Evolutionary conservation across 169 alveolate genomes (phyloP), one percentile per base, ranked within the genome.

Genomic region (Plasmodium vinckei): DNA sequence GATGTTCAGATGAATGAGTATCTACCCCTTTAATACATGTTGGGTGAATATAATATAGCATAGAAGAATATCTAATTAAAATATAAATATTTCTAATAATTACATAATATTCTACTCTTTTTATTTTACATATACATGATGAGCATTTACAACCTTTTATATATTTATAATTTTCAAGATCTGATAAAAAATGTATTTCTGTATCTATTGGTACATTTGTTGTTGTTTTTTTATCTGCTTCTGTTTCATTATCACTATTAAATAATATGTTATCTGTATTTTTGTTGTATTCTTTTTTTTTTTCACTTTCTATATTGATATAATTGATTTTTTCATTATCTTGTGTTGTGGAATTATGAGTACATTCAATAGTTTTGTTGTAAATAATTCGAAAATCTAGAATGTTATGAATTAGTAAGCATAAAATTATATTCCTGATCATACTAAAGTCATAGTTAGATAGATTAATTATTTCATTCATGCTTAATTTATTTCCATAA

Each of bases 21-120:
- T 59, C 12, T 15, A 33, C 27, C 0, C 33, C 44, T 23, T 57
- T 72, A 9, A 79, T 71, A 3, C 49, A 33, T 0, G 89, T 79
- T 19, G 82, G 89, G 17, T 79, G 89, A n/a, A 79, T 79, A 47
- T 79, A 79, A 70, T 79, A 79, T 51, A 79, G 44, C 25, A 79
- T 79, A 23, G 89, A 79, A 1, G 89, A 54, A n/a, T 79, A 79
- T 54, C 89, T 39, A 10, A 79, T 53, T 53, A 79, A 71, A 23
- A 63, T 13, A 60, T 79, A 79, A 10, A 79, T 79, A 56, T 79
- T 79, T 51, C 46, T 79, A 17, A 79, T 60, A 17, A 79, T 70
- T 23, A 79, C 89, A 27, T 56, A 79, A 44, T 79, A 79, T 70
- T 79, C 89, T 13, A 79, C 89, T 44, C 89, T 17, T 27, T 57